Conservation (phyloP, 106 monocot species). For the Dendrobium chrysotoxum region DNA sequence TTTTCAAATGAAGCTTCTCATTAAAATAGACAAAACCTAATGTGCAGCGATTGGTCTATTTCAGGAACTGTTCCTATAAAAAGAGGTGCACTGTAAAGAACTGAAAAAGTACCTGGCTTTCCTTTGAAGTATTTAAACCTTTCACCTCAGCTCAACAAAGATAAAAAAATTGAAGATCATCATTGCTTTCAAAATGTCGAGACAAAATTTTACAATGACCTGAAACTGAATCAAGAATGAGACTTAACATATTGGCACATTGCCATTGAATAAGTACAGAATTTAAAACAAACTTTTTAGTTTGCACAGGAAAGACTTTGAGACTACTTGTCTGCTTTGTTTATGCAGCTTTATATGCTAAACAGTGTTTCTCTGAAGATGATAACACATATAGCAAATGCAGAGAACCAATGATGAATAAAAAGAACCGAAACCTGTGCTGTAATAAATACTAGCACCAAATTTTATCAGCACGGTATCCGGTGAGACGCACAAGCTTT, state of each 20-base stretch:
- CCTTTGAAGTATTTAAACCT: neutral
- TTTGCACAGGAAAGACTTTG: neutral
- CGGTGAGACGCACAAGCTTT: no score
- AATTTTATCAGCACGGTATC: no score
- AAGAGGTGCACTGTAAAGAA: constrained; percentile 9
- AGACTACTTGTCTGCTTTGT: neutral
- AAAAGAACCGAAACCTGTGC: neutral
- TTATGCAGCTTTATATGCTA: neutral
- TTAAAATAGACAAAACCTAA: neutral
- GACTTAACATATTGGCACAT: neutral
- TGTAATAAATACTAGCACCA: neutral
- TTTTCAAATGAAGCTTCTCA: neutral
- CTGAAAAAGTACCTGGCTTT: neutral
- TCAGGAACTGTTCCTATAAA: constrained; percentile 7
- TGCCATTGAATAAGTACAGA: neutral
- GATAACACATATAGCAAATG: neutral
- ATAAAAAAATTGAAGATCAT: neutral
- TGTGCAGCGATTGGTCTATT: constrained; percentile 7
- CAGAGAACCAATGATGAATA: neutral
- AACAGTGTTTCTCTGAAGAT: neutral
- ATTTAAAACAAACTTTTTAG: neutral
- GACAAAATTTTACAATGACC: neutral
- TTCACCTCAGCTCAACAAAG: neutral
- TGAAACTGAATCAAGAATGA: neutral
- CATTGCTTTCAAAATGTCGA: constrained; percentile 1